Conservation (phyloP, 345 rosid genomes). For the Lenwebbia sp. region DNA sequence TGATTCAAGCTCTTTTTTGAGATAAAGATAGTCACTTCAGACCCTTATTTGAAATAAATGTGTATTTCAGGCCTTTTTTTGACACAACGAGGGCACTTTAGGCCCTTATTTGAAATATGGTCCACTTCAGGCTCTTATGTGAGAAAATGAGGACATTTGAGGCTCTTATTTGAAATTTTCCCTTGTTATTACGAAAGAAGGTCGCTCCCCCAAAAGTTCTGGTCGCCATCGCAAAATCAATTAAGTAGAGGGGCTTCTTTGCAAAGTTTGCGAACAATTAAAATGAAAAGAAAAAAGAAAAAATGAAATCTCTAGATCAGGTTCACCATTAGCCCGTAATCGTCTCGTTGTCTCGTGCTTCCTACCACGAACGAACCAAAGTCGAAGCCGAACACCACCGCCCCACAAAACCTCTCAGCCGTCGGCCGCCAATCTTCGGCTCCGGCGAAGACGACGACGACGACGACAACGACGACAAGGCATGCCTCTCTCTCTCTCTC, state of each 20-base stretch:
- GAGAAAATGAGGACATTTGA: too few species aligned
- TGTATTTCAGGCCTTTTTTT: too few species aligned
- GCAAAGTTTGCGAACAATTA: not conserved
- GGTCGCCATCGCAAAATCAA: not conserved
- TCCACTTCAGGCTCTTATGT: too few species aligned
- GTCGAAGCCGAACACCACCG: not conserved
- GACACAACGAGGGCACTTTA: too few species aligned
- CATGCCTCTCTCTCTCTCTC: not conserved
- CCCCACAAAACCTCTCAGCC: not conserved
- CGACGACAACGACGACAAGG: not conserved
- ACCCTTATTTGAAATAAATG: too few species aligned
- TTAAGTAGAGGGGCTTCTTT: not conserved
- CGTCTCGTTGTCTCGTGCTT: not conserved
- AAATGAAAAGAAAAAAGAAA: not conserved
- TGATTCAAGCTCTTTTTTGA: too few species aligned
- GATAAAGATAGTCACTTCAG: too few species aligned
- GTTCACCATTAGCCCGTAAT: not conserved
- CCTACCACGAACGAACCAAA: not conserved
- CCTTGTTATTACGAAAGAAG: not conserved
- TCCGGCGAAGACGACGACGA: not conserved
- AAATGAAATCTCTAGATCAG: not conserved
- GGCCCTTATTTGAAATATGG: too few species aligned
- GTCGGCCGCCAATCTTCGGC: not conserved
- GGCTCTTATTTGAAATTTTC: too few species aligned
- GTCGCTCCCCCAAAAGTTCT: not conserved